These are phyloP conservation scores for Phycomyces blakesleeanus DNA, from an alignment of 192 early-diverging fungal species.

Conservation along the genomic window DNA sequence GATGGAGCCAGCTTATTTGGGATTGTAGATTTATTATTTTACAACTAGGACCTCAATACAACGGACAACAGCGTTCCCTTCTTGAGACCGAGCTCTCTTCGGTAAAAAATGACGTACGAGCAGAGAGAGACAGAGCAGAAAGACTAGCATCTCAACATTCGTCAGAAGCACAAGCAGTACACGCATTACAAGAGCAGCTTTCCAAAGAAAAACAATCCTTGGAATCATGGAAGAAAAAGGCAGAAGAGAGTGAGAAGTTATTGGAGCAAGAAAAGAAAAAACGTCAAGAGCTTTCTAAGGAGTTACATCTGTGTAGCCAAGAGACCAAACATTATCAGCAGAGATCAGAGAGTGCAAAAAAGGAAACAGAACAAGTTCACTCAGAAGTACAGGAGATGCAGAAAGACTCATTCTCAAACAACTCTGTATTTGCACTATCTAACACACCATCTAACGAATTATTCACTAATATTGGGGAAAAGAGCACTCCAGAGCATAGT, in stretches of 20 bases:
- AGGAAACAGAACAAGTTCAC: conserved; percentile 9
- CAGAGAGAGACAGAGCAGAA: conserved; percentile 51
- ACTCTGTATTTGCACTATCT: conserved; percentile 18
- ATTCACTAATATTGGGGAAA: conserved; percentile 12
- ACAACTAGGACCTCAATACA: too few species aligned
- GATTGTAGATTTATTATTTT: too few species aligned
- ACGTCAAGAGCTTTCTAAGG: conserved; percentile 32
- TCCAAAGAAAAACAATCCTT: conserved; percentile 38
- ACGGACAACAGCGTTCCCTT: neutral
- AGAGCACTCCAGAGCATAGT: neutral
- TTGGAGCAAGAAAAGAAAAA: conserved; percentile 45
- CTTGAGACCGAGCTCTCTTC: conserved; percentile 26
- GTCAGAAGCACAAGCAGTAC: conserved; percentile 48
- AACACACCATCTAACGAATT: neutral
- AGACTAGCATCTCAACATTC: conserved; percentile 56
- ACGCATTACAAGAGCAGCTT: conserved; percentile 49
- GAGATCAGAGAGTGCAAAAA: conserved; percentile 8
- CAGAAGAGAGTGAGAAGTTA: conserved; percentile 46
- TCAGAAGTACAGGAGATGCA: conserved; percentile 6
- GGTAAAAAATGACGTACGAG: conserved; percentile 55
- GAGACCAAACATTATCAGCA: conserved; percentile 13
- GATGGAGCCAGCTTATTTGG: too few species aligned
- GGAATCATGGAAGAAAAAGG: conserved; percentile 45
- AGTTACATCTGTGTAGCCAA: conserved; percentile 13
- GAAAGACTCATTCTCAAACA: neutral